A percentile compares a stretch with the other conserved stretches of the same genome.
Conservation (phyloP, 371 early-diverging fungal genomes). For the Saksenaea oblongispora region DNA sequence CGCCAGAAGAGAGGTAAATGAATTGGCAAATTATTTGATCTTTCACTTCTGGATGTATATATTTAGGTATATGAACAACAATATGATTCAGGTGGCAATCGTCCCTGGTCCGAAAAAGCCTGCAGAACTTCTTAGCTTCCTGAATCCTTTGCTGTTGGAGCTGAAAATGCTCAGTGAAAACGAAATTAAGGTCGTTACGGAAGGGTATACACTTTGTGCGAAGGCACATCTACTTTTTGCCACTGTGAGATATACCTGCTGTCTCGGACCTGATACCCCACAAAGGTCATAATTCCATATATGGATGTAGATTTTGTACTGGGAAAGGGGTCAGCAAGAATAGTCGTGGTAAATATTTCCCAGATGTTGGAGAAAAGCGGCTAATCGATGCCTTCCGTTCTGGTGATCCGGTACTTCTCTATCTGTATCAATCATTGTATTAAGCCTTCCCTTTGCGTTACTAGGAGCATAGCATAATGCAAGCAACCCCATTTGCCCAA, state of each 20-base stretch:
- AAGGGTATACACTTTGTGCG: not conserved
- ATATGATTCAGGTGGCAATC: not conserved
- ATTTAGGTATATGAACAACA: not conserved
- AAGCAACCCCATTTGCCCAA: too few relatives aligned
- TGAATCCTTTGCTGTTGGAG: not conserved
- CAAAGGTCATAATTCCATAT: not conserved
- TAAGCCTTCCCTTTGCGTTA: too few relatives aligned
- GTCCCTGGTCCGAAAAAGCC: not conserved
- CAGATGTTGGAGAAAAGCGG: too few relatives aligned
- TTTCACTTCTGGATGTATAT: not conserved
- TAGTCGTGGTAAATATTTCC: too few relatives aligned
- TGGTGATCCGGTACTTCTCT: too few relatives aligned
- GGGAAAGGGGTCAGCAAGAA: not conserved
- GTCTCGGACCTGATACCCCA: not conserved
- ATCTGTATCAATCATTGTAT: too few relatives aligned
- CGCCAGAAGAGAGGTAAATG: not conserved
- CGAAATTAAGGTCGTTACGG: not conserved
- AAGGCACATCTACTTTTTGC: not conserved
- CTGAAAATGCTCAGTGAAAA: not conserved
- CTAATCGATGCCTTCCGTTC: too few relatives aligned
- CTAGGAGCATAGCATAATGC: too few relatives aligned
- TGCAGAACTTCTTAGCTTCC: not conserved
- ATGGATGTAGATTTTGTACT: not conserved
- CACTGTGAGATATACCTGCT: constrained; percentile 3
- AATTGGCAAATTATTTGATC: too few relatives aligned